These are phyloP conservation scores for Kluyveromyces nonfermentans DNA, from an alignment of 805 yeast genomes.

Conservation along the genomic window DNA sequence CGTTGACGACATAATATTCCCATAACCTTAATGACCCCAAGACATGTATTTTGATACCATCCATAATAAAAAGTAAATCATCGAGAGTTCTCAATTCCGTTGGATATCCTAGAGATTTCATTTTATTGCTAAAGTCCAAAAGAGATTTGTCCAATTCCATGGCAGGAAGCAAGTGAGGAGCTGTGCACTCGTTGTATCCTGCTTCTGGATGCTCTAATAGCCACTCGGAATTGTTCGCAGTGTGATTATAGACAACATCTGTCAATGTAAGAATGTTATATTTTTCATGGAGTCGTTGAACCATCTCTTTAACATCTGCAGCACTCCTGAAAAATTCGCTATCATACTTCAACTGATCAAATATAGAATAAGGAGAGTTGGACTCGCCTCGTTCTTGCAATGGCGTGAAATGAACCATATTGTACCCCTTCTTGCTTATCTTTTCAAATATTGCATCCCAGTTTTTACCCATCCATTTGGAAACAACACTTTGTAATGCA, in stretches of 20 bases:
- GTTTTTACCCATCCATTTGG: slow-evolving; percentile 81
- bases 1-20: slow-evolving; percentile 79
- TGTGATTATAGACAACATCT: slow-evolving; percentile 91
- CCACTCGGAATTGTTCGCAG: slow-evolving; percentile 88
- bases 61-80: slow-evolving; percentile 55
- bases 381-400: slow-evolving; percentile 83
- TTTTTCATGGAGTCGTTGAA: slow-evolving; percentile 39
- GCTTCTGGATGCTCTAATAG: slow-evolving; percentile 77
- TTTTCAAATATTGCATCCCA: slow-evolving; percentile 64
- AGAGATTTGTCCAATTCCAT: slow-evolving; percentile 72
- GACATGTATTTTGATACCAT: slow-evolving; percentile 61
- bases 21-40: slow-evolving; percentile 61
- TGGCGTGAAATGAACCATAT: slow-evolving; percentile 95
- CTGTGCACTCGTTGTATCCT: slow-evolving; percentile 78
- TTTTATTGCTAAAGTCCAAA: slow-evolving; percentile 49
- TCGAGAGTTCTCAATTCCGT: slow-evolving; percentile 38
- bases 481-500: slow-evolving; percentile 73
- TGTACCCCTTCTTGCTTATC: slow-evolving; percentile 70
- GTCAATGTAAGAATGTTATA: slow-evolving; percentile 68
- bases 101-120: slow-evolving; percentile 55
- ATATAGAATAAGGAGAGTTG: slow-evolving; percentile 87
- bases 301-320: slow-evolving; percentile 44
- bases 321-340: slow-evolving; percentile 47
- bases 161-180: slow-evolving; percentile 82
- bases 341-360: slow-evolving; percentile 76